Percentiles rank a stretch among this genome's conserved stretches.
Evolutionary conservation across 2,329 filamentous ascomycete species (phyloP).

Genomic region (Lasiodiplodia citricola): DNA sequence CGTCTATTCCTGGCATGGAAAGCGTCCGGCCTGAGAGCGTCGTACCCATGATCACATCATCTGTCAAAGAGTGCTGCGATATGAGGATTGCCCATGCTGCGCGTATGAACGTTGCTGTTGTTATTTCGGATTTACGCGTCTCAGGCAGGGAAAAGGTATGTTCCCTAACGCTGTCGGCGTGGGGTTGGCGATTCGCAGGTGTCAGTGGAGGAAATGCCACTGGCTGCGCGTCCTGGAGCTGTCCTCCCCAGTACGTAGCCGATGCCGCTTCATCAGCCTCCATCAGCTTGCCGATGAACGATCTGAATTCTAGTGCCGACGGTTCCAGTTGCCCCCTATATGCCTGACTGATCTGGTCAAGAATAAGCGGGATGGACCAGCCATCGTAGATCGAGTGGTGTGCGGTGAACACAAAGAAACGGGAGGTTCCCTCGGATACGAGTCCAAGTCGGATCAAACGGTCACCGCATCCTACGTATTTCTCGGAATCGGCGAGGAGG

Average conservation of each 20-base stretch:
- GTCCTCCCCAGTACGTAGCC: conserved; percentile 67
- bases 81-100: no score
- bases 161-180: neutral
- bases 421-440: conserved; percentile 22
- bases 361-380: conserved; percentile 40
- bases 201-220: conserved; percentile 33
- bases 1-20: conserved; percentile 39
- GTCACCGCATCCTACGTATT: conserved; percentile 47
- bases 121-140: no score
- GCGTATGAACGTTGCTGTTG: no score
- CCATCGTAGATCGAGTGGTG: conserved; percentile 47
- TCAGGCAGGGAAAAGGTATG: no score
- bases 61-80: conserved; percentile 32
- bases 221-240: conserved; percentile 58
- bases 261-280: conserved; percentile 51
- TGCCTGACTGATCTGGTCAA: conserved; percentile 38
- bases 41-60: conserved; percentile 42
- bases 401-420: conserved; percentile 31
- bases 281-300: conserved; percentile 65
- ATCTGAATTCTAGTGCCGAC: conserved; percentile 52
- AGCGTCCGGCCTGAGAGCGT: conserved; percentile 44
- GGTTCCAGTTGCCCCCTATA: conserved; percentile 31
- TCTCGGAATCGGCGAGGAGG: conserved; percentile 40
- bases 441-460: conserved; percentile 46
- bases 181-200: neutral